Percentiles rank a stretch among this genome's conserved stretches.
Conservation (phyloP, 345 rosid genomes). For the Ceriops decandra region DNA sequence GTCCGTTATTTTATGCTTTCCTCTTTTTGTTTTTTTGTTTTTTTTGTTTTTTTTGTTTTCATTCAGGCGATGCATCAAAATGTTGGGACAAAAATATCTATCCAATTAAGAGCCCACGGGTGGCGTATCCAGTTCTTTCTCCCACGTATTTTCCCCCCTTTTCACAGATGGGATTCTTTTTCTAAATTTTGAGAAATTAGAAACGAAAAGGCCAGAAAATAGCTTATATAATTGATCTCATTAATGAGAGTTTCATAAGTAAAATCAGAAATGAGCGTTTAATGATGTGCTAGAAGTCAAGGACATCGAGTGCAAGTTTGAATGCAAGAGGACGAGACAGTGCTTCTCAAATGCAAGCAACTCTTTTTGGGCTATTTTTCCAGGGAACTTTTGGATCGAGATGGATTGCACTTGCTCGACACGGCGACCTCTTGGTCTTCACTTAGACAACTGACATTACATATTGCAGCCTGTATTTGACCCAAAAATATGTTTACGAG, state of each 20-base stretch:
- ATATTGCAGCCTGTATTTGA: conserved; percentile 11
- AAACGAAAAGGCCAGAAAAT: too few species aligned
- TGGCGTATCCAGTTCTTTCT: too few species aligned
- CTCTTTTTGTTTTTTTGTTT: too few species aligned
- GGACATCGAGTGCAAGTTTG: conserved; percentile 26
- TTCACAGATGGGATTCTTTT: too few species aligned
- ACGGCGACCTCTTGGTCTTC: conserved; percentile 4
- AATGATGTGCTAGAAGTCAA: conserved; percentile 30
- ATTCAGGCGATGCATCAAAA: too few species aligned
- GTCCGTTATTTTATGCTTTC: too few species aligned
- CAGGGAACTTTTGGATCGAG: conserved; percentile 7
- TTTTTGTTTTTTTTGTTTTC: too few species aligned
- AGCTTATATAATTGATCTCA: too few species aligned
- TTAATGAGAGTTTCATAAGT: conserved; percentile 23
- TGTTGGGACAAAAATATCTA: too few species aligned
- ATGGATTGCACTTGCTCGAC: conserved; percentile 8
- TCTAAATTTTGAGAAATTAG: too few species aligned
- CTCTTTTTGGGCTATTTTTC: conserved; percentile 4
- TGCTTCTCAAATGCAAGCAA: neutral
- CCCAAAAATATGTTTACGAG: conserved; percentile 11
- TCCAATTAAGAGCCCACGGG: too few species aligned
- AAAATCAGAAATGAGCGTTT: conserved; percentile 28
- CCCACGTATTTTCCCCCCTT: too few species aligned
- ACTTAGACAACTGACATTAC: conserved; percentile 11
- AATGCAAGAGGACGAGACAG: neutral